Evolutionary conservation across 2,329 filamentous ascomycete species (phyloP).

Genomic region (Alternaria longipes): DNA sequence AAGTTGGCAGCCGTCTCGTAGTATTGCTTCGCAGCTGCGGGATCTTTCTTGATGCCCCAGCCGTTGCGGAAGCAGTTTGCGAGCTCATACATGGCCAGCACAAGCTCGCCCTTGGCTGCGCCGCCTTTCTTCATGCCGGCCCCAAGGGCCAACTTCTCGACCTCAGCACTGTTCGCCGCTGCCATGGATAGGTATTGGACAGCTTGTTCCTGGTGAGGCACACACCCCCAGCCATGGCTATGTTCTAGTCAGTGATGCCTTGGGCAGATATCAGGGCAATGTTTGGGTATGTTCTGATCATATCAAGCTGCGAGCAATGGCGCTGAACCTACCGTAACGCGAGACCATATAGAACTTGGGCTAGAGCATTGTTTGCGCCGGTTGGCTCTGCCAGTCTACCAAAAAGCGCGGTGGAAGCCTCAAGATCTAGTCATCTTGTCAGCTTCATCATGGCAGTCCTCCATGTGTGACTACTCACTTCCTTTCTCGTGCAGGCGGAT

Average conservation of each 20-base stretch:
- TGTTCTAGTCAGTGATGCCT: conserved; percentile 30
- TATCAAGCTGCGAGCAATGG: conserved; percentile 7
- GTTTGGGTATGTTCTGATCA: conserved; percentile 26
- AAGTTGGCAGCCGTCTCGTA: conserved; percentile 98
- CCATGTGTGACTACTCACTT: conserved; percentile 48
- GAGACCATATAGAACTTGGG: conserved; percentile 94
- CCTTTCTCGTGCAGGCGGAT: conserved; percentile 91
- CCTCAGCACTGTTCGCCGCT: conserved; percentile 85
- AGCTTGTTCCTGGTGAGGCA: conserved; percentile 74
- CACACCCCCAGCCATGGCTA: conserved; percentile 93
- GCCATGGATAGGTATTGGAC: conserved; percentile 87
- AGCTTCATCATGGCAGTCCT: conserved; percentile 17
- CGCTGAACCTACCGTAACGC: conserved; percentile 73
- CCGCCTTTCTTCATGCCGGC: conserved; percentile 93
- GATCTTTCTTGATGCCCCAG: conserved; percentile 89
- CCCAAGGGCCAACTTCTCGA: conserved; percentile 85
- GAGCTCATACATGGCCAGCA: conserved; percentile 95
- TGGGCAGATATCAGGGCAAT: conserved; percentile 36
- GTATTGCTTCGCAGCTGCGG: conserved; percentile 86
- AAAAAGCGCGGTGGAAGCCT: conserved; percentile 85
- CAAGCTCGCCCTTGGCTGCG: conserved; percentile 92
- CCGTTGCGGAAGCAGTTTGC: conserved; percentile 92
- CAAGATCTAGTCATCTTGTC: conserved; percentile 62
- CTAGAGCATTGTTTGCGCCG: conserved; percentile 89
- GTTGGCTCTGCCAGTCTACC: conserved; percentile 81